These are phyloP conservation scores for Penicillium janthinellum DNA, from an alignment of 2,329 filamentous ascomycete genomes.

Conservation along the genomic window DNA sequence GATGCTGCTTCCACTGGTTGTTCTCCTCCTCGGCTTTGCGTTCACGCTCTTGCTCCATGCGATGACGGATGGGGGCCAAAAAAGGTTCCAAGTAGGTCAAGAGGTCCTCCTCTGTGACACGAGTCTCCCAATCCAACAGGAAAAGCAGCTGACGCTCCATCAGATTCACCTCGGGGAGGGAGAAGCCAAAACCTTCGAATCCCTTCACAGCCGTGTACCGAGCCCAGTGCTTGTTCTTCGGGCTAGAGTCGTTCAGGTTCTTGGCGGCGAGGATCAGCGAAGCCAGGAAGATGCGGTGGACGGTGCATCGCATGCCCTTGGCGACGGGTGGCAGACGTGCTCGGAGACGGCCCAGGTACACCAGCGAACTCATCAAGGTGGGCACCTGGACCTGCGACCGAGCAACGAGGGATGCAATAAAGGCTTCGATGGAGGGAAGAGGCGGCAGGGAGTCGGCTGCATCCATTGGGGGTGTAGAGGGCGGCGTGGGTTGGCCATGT, in stretches of 20 bases:
- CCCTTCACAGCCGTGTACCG: constrained; percentile 79
- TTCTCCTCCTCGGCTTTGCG: constrained; percentile 45
- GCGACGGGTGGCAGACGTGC: constrained; percentile 87
- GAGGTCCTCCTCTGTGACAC: constrained; percentile 81
- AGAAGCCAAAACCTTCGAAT: constrained; percentile 83
- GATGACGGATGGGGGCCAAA: constrained; percentile 75
- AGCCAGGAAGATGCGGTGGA: constrained; percentile 93
- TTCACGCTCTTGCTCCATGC: constrained; percentile 58
- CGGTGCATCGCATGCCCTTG: constrained; percentile 93
- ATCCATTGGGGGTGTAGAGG: constrained; percentile 59
- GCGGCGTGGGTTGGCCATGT: constrained; percentile 60
- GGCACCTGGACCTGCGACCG: constrained; percentile 96
- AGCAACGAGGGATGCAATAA: constrained; percentile 88
- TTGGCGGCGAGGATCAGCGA: constrained; percentile 72
- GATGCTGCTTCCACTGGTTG: constrained; percentile 29
- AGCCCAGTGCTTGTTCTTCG: constrained; percentile 99
- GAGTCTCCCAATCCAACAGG: constrained; percentile 90
- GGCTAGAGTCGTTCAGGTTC: constrained; percentile 97
- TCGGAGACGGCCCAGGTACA: constrained; percentile 86
- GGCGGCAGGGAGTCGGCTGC: constrained; percentile 44
- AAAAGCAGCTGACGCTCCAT: constrained; percentile 99
- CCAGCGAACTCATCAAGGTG: constrained; percentile 93
- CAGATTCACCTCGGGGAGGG: constrained; percentile 91
- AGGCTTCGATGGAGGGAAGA: constrained; percentile 80
- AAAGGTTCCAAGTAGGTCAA: constrained; percentile 86